Evolutionary conservation across 2,329 filamentous ascomycete species (phyloP), one percentile per base, ranked within the genome.

Genomic region (Aspergillus clavatus): DNA sequence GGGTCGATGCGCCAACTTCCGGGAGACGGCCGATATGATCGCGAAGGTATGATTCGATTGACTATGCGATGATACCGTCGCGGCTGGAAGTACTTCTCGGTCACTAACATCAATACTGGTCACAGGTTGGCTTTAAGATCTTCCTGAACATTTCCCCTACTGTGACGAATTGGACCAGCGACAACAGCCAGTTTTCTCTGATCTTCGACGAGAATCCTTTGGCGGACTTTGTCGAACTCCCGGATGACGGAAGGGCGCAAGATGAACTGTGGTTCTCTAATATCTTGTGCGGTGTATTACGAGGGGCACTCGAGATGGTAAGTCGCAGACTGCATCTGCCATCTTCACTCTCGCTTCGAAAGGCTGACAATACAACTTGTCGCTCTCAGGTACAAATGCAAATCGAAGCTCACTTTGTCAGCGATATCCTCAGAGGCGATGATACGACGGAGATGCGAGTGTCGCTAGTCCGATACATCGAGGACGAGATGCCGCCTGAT

Each of bases 231-330:
- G 93, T 98, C 39, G 93, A 98, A 70, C 74, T 98, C 35, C 93
- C 93, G 1, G 93, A 98, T 64, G 93, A 98, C 69, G 93, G 90
- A 41, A 80, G 89, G 53, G 89, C 93, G 3, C 93, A 98, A 69
- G 90, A 96, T 61, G 91, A 97, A 72, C 75, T 98, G 29, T 98
- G 93, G 93, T 98, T 94, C 69, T 96, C 89, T 4, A 98, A 97
- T 69, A 94, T 98, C 46, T 79, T 97, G 35, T 96, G 93, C 59
- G 93, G 93, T 35, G 87, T 98, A 35, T 73, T 98, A 50, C 79
- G 93, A 56, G 93, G 93, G 11, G 85, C 91, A 1, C 70, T 98
- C 47, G 93, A 98, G 69, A 98, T 98, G 93, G 91, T 97, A 62
- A 55, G 72, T n/a, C 18, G 6, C 22, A 10, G 27, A 27, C 14